phyloP scores from a whole-genome alignment of 1,284 basidiomycete genomes.

The Thecaphora frezii region DNA sequence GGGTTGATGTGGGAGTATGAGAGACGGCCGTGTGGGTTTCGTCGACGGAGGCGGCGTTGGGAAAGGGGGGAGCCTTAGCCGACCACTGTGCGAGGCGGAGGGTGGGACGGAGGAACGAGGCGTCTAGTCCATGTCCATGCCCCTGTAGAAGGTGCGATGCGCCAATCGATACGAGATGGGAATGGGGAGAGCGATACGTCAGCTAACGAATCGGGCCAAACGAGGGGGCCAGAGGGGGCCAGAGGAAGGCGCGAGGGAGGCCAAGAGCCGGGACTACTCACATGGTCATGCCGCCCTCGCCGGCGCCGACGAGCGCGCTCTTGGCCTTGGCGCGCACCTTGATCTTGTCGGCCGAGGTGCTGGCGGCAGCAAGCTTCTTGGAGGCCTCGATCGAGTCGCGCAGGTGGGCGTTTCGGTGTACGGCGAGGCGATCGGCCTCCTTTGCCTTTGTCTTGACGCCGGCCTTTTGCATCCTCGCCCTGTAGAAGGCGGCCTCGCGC shows the following conservation, averaged over 20 bases:
- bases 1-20: too few relatives aligned
- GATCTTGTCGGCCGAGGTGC: slow-evolving; percentile 27
- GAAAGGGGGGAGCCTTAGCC: too few relatives aligned
- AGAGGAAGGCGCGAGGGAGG: background rate
- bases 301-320: slow-evolving; percentile 42
- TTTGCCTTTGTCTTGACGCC: slow-evolving; percentile 48
- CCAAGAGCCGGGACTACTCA: background rate
- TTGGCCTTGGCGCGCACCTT: slow-evolving; percentile 44
- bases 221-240: background rate
- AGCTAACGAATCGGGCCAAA: too few relatives aligned
- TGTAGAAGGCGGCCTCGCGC: slow-evolving; percentile 89
- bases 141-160: background rate
- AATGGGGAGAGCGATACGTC: background rate
- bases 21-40: too few relatives aligned
- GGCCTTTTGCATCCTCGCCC: slow-evolving; percentile 54
- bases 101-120: too few relatives aligned
- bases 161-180: background rate
- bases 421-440: slow-evolving; percentile 48
- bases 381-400: slow-evolving; percentile 40
- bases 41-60: too few relatives aligned
- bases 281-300: slow-evolving; percentile 40
- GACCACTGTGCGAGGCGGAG: too few relatives aligned
- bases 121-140: background rate
- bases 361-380: slow-evolving; percentile 9
- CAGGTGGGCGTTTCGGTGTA: slow-evolving; percentile 52